Conservation (phyloP, 2,329 filamentous ascomycete genomes). For the Xylaria sp. region DNA sequence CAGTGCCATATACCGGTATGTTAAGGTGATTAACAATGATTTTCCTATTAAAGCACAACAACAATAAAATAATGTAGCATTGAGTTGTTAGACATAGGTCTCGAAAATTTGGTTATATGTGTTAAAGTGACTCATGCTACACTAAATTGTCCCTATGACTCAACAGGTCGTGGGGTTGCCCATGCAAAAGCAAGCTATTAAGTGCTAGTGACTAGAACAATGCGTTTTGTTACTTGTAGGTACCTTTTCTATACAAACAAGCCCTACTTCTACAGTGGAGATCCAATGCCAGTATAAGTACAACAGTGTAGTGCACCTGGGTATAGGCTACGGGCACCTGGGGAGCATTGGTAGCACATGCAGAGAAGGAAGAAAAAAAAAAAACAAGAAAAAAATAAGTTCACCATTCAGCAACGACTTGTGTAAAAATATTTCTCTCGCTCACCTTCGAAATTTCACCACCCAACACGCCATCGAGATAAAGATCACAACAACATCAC, state of each 20-base stretch:
- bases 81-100: not conserved
- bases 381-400: conserved; percentile 25
- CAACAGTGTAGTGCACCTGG: not conserved
- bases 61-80: no score
- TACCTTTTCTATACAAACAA: not conserved
- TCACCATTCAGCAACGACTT: conserved; percentile 14
- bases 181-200: not conserved
- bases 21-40: not conserved
- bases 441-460: conserved; percentile 32
- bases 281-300: not conserved
- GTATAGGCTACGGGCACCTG: not conserved
- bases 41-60: no score
- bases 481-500: conserved; percentile 18
- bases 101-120: not conserved
- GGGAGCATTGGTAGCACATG: not conserved
- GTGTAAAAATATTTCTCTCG: conserved; percentile 31
- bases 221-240: not conserved
- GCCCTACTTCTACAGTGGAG: not conserved
- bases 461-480: conserved; percentile 27
- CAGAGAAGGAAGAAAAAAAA: not conserved
- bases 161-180: not conserved
- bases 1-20: no score
- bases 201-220: not conserved
- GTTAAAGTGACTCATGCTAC: not conserved
- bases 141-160: not conserved